These are phyloP conservation scores for Pleurotus djamor DNA, from an alignment of 768 basidiomycete genomes.

Conservation along the genomic window DNA sequence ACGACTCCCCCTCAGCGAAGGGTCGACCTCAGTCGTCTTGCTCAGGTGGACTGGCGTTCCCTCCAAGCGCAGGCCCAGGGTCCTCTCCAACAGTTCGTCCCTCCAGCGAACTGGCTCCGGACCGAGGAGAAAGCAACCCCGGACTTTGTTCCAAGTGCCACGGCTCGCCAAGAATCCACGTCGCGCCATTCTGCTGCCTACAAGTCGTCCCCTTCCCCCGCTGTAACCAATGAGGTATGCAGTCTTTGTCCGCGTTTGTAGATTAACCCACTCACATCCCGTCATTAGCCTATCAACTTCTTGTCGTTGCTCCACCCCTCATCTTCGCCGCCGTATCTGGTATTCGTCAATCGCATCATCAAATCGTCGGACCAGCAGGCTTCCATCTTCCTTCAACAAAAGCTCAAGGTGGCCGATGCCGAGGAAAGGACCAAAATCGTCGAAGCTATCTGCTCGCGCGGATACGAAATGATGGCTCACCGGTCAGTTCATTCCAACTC, in stretches of 20 bases:
- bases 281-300: conserved; percentile 79
- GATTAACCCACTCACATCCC: conserved; percentile 8
- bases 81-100: conserved; percentile 9
- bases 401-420: conserved; percentile 80
- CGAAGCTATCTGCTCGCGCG: conserved; percentile 80
- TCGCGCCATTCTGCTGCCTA: conserved; percentile 24
- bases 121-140: conserved; percentile 27
- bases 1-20: conserved; percentile 28
- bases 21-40: conserved; percentile 20
- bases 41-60: conserved; percentile 36
- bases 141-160: conserved; percentile 23
- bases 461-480: conserved; percentile 93
- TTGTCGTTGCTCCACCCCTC: conserved; percentile 83
- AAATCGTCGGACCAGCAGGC: conserved; percentile 90
- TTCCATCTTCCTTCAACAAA: conserved; percentile 88
- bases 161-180: conserved; percentile 21
- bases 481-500: conserved; percentile 36
- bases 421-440: conserved; percentile 82
- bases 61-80: conserved; percentile 21
- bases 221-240: conserved; percentile 47
- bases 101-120: conserved; percentile 40
- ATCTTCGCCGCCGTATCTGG: conserved; percentile 78
- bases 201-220: conserved; percentile 21
- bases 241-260: conserved; percentile 2
- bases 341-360: conserved; percentile 84